A percentile compares a stretch with the other conserved stretches of the same genome.
These are phyloP conservation scores for Mycena floridula DNA, from an alignment of 768 basidiomycete genomes.

Conservation along the genomic window DNA sequence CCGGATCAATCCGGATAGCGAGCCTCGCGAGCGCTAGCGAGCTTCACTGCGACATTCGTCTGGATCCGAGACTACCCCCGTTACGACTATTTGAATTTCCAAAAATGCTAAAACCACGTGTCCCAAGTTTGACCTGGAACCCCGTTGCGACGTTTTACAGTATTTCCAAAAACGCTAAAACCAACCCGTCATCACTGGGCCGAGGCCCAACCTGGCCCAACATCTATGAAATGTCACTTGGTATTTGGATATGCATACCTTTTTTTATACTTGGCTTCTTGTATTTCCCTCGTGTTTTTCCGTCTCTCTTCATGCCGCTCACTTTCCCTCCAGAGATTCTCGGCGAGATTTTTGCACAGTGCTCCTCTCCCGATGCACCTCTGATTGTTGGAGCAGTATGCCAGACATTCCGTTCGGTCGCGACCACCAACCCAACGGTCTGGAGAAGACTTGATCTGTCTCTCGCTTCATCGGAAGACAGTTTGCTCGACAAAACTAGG, in stretches of 20 bases:
- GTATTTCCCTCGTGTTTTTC: neutral
- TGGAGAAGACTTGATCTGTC: slow-evolving; percentile 3
- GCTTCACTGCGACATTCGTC: too few species aligned
- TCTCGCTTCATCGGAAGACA: neutral
- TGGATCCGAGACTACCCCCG: too few species aligned
- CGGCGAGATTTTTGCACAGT: slow-evolving; percentile 1
- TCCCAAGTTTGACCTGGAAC: too few species aligned
- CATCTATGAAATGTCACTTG: too few species aligned
- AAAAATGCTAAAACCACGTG: too few species aligned
- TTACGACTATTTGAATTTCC: too few species aligned
- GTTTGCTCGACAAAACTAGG: neutral
- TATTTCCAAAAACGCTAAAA: too few species aligned
- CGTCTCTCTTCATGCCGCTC: neutral
- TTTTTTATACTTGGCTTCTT: neutral
- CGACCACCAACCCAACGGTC: neutral
- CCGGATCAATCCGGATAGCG: too few species aligned
- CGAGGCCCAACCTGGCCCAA: too few species aligned
- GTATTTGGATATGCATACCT: neutral
- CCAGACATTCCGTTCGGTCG: slow-evolving; percentile 1
- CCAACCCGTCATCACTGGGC: too few species aligned
- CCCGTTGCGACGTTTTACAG: too few species aligned
- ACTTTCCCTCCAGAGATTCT: slow-evolving; percentile 1
- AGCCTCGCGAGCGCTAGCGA: too few species aligned
- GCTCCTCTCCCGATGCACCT: slow-evolving; percentile 4
- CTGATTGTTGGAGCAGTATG: slow-evolving; percentile 1